A percentile compares a stretch with the other conserved stretches of the same genome.
phyloP scores from a whole-genome alignment of 306 rosid species.

The Cyclanthera cordifolia region DNA sequence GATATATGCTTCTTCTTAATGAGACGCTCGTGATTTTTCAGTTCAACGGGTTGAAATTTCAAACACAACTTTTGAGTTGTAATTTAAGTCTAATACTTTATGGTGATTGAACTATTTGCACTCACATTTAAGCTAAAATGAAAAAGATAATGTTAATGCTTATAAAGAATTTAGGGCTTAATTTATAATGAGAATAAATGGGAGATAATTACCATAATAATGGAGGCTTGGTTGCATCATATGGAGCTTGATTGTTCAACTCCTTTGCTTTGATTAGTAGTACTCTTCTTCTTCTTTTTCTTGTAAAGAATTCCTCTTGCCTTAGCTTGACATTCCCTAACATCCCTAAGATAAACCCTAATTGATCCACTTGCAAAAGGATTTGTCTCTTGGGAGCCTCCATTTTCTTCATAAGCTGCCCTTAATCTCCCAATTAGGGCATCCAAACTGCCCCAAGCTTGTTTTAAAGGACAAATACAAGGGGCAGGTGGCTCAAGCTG shows the following conservation, averaged over 20 bases:
- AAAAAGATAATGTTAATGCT: too few species aligned
- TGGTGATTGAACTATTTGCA: too few species aligned
- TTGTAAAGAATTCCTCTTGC: conserved; percentile 93
- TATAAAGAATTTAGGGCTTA: too few species aligned
- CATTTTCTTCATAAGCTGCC: conserved; percentile 95
- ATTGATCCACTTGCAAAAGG: conserved; percentile 81
- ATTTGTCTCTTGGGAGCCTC: conserved; percentile 62
- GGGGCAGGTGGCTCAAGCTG: conserved; percentile 95
- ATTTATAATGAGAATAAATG: too few species aligned
- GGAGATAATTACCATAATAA: neutral
- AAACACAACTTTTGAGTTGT: too few species aligned
- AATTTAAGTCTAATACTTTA: too few species aligned
- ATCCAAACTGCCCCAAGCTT: conserved; percentile 97
- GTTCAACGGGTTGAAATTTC: too few species aligned
- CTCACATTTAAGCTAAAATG: too few species aligned
- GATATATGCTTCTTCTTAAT: too few species aligned
- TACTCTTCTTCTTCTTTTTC: conserved; percentile 75
- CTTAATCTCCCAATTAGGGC: conserved; percentile 88
- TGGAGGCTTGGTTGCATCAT: neutral
- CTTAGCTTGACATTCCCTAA: conserved; percentile 80
- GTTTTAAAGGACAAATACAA: conserved; percentile 77
- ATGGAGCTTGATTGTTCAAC: conserved; percentile 31
- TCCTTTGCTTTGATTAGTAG: conserved; percentile 24
- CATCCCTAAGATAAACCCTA: conserved; percentile 76
- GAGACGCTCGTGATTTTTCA: too few species aligned